phyloP scores from a whole-genome alignment of 1,284 basidiomycete species.

The Hypsizygus ulmarius region DNA sequence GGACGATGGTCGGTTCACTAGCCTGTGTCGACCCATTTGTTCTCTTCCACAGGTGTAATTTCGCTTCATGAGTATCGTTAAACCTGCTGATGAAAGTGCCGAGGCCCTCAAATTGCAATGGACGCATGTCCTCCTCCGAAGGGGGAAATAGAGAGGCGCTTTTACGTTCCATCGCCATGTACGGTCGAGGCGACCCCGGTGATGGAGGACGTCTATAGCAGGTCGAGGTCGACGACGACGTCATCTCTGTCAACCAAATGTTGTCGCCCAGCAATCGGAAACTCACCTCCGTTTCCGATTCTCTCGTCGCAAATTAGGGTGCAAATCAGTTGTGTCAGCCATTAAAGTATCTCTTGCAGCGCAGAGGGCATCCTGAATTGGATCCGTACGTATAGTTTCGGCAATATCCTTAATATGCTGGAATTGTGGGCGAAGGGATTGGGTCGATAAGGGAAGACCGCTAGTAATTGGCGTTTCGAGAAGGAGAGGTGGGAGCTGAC shows the following conservation, averaged over 20 bases:
- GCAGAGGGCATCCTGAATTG: slow-evolving; percentile 52
- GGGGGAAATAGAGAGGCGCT: slow-evolving; percentile 43
- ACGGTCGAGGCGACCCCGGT: slow-evolving; percentile 60
- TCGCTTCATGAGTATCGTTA: slow-evolving; percentile 40
- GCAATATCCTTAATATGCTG: slow-evolving; percentile 44
- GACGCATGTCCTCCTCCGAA: slow-evolving; percentile 29
- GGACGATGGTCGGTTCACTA: slow-evolving; percentile 40
- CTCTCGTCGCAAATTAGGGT: slow-evolving; percentile 41
- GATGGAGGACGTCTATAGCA: slow-evolving; percentile 49
- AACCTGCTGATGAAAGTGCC: slow-evolving; percentile 50
- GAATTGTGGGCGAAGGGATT: slow-evolving; percentile 35
- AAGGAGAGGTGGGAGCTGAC: slow-evolving; percentile 42
- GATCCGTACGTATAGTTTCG: slow-evolving; percentile 43
- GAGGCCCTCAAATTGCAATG: slow-evolving; percentile 44
- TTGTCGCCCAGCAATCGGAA: slow-evolving; percentile 7
- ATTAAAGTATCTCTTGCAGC: slow-evolving; percentile 50
- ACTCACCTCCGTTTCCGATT: slow-evolving; percentile 52
- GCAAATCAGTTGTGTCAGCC: slow-evolving; percentile 46
- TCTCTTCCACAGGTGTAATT: slow-evolving; percentile 52
- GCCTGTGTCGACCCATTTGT: slow-evolving; percentile 24
- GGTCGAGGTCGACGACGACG: no score
- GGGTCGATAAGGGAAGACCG: slow-evolving; percentile 18
- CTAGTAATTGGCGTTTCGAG: slow-evolving; percentile 32
- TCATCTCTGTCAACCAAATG: slow-evolving; percentile 10
- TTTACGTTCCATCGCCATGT: slow-evolving; percentile 41